Conservation (phyloP, 257 asterid genomes). For the Solanum boliviense region DNA sequence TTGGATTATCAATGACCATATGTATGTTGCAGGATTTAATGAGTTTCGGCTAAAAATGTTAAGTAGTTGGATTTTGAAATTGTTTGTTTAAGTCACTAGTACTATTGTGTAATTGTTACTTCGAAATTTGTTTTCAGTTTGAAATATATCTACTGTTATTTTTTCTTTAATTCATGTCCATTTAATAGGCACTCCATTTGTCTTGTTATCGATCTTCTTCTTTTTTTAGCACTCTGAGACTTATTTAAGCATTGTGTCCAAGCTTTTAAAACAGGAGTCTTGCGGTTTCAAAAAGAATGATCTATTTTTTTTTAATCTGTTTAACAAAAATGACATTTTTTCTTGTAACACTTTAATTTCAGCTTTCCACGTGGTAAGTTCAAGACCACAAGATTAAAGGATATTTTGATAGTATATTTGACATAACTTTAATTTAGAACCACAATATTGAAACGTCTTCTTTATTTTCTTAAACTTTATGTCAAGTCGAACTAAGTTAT, state of each 20-base stretch:
- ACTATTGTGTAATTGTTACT: background rate
- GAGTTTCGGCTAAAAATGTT: background rate
- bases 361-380: too few relatives aligned
- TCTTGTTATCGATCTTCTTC: background rate
- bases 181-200: background rate
- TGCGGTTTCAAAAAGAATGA: too few relatives aligned
- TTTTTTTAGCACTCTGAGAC: background rate
- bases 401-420: too few relatives aligned
- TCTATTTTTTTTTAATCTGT: too few relatives aligned
- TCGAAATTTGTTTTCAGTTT: background rate
- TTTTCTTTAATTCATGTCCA: background rate
- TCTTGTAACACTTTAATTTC: too few relatives aligned
- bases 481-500: background rate
- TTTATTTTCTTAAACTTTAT: too few relatives aligned
- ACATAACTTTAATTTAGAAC: too few relatives aligned
- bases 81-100: background rate
- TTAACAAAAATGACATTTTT: background rate
- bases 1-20: background rate
- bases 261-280: background rate
- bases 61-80: background rate
- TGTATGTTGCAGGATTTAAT: background rate
- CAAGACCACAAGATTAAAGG: too few relatives aligned
- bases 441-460: rapidly evolving
- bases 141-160: background rate
- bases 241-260: background rate